Evolutionary conservation across 2,329 filamentous ascomycete species (phyloP), one percentile per base, ranked within the genome.

Genomic region (Mariannaea elegans): DNA sequence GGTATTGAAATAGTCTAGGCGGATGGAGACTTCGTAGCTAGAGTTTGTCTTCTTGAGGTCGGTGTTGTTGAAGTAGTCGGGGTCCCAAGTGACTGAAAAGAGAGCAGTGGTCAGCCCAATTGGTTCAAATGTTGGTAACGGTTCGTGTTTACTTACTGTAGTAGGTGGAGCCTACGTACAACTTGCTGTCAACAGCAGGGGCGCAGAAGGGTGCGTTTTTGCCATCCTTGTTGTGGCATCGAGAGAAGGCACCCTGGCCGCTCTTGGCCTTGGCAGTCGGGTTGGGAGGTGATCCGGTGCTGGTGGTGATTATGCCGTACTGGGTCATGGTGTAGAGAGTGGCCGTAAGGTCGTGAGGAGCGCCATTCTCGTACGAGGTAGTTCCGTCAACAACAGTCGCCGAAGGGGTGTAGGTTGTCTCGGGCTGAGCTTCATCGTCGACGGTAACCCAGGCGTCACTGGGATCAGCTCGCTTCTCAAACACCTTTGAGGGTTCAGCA

Each of bases 1-100:
- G 41, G 68, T 65, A 69, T 79, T 78, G 54, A 74, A 75, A 62
- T 75, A 72, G 69, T 82, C 78, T 62, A 81, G 73, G 63, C 79
- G 78, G 67, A 77, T 58, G 31, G 69, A 64, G 52, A 78, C 66
- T 23, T 72, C 71, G 54, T 69, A 61, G 29, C 73, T 73, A 24
- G 66, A 51, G 65, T 76, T 76, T 61, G 59, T 63, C 65, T 79
- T 77, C 32, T 39, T 13, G 51, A 29, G 27, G 21, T 34, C 45
- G 55, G 76, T 73, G 46, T 74, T 70, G 66, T 76, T 76, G 75
- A 84, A 86, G 73, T 77, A 82, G 49, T 78, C 73, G 21, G 83
- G 76, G 64, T 87, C 84, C 84, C 84, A 87, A 24, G 82, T 85
- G 53, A 87, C 84, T 87, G 45, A 7, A 3, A 24, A 18, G n/a